Evolutionary conservation across 345 rosid species (phyloP).

Genomic region (Sisymbrium irio): DNA sequence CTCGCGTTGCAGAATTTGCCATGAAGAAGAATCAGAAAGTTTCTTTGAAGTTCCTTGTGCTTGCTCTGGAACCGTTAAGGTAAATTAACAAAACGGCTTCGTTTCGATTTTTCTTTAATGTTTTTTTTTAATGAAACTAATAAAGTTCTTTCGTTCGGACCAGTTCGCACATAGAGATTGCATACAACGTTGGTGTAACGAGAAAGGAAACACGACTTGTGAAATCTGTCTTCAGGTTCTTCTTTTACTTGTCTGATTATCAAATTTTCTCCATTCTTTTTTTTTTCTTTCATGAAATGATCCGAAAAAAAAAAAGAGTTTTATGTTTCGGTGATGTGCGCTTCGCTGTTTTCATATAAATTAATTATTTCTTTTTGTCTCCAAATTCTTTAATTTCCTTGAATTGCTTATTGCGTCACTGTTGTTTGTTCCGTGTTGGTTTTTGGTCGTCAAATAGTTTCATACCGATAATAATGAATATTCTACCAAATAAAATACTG

Average conservation of each 20-base stretch:
- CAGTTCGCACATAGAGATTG: constrained; percentile 67
- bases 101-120: too few species aligned
- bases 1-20: constrained; percentile 77
- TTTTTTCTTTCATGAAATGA: not conserved
- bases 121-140: too few species aligned
- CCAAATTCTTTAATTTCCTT: constrained; percentile 3
- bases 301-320: not conserved
- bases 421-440: constrained; percentile 23
- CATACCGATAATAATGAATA: not conserved
- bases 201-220: constrained; percentile 90
- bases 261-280: not conserved
- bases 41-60: constrained; percentile 90
- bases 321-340: not conserved
- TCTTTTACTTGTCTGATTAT: not conserved
- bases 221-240: constrained; percentile 94
- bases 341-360: constrained; percentile 29
- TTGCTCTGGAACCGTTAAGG: constrained; percentile 96
- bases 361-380: not conserved
- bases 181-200: constrained; percentile 97
- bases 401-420: constrained; percentile 19
- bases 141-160: not conserved
- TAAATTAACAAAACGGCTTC: not conserved
- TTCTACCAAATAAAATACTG: not conserved
- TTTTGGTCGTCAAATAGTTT: constrained; percentile 19
- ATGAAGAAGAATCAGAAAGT: constrained; percentile 75